Conservation (phyloP, 768 basidiomycete species). For the Amyloporia xantha region DNA sequence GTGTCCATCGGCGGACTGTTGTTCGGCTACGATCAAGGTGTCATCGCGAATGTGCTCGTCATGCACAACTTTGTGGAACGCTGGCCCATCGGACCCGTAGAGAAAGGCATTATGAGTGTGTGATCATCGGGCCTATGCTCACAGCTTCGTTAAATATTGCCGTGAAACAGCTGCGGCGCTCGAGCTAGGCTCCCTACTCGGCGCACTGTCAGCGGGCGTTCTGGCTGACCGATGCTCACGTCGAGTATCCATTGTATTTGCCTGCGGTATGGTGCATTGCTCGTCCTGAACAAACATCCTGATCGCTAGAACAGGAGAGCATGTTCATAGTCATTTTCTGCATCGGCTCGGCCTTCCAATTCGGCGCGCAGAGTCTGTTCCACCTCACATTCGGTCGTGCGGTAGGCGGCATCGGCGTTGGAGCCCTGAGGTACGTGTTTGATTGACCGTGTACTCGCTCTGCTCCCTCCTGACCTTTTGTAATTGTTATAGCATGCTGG, state of each 20-base stretch:
- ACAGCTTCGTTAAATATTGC: neutral
- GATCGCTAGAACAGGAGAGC: neutral
- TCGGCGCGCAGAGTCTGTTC: conserved; percentile 45
- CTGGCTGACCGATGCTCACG: conserved; percentile 65
- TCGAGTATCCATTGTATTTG: conserved; percentile 56
- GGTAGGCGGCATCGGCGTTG: conserved; percentile 77
- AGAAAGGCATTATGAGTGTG: conserved; percentile 76
- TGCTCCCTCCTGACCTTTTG: too few relatives aligned
- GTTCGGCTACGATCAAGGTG: conserved; percentile 83
- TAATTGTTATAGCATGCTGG: conserved; percentile 57
- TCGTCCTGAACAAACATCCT: neutral
- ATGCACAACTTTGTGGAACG: conserved; percentile 67
- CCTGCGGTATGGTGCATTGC: conserved; percentile 47
- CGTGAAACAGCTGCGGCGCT: conserved; percentile 56
- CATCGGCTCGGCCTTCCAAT: conserved; percentile 66
- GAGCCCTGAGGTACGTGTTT: conserved; percentile 37
- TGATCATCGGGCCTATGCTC: conserved; percentile 9
- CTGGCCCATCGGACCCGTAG: conserved; percentile 67
- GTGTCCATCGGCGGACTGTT: conserved; percentile 72
- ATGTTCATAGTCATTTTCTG: conserved; percentile 51
- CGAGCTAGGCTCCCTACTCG: conserved; percentile 75
- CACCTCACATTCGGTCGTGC: conserved; percentile 66
- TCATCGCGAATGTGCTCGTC: conserved; percentile 80
- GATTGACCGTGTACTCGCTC: neutral
- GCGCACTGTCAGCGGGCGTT: conserved; percentile 60